A percentile compares a stretch with the other conserved stretches of the same genome.
Evolutionary conservation across 129 eudicot species (phyloP).

Genomic region (Flaveria brownii): DNA sequence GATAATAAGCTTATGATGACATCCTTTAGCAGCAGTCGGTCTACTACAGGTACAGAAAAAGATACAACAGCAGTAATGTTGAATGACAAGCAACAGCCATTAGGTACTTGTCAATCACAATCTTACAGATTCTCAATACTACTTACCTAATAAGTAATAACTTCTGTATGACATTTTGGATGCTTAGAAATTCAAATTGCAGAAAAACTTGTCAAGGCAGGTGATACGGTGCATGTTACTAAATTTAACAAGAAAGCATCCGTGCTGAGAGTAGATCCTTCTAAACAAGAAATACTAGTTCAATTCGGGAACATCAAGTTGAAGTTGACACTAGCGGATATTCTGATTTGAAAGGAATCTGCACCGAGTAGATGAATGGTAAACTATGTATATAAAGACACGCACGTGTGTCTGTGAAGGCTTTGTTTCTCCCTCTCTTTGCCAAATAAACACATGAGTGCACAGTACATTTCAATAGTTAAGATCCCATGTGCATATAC

Average conservation of each 20-base stretch:
- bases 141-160: not conserved
- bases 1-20: slow-evolving; percentile 19
- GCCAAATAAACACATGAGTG: too few species aligned
- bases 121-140: slow-evolving; percentile 5
- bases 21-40: slow-evolving; percentile 24
- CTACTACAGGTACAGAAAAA: slow-evolving; percentile 29
- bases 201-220: slow-evolving; percentile 62
- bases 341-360: slow-evolving; percentile 40
- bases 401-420: too few species aligned
- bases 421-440: too few species aligned
- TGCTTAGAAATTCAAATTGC: slow-evolving; percentile 13
- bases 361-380: not conserved
- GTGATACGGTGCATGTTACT: slow-evolving; percentile 75
- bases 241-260: slow-evolving; percentile 63
- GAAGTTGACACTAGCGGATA: slow-evolving; percentile 64
- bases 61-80: slow-evolving; percentile 10
- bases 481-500: too few species aligned
- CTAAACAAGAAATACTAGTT: slow-evolving; percentile 67
- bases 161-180: not conserved
- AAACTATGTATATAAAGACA: too few species aligned
- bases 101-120: slow-evolving; percentile 42
- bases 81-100: slow-evolving; percentile 27
- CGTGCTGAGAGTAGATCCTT: slow-evolving; percentile 65
- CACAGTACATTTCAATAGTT: too few species aligned
- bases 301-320: slow-evolving; percentile 72